Evolutionary conservation across 129 eudicot species (phyloP).

Genomic region (Centaurea solstitialis): DNA sequence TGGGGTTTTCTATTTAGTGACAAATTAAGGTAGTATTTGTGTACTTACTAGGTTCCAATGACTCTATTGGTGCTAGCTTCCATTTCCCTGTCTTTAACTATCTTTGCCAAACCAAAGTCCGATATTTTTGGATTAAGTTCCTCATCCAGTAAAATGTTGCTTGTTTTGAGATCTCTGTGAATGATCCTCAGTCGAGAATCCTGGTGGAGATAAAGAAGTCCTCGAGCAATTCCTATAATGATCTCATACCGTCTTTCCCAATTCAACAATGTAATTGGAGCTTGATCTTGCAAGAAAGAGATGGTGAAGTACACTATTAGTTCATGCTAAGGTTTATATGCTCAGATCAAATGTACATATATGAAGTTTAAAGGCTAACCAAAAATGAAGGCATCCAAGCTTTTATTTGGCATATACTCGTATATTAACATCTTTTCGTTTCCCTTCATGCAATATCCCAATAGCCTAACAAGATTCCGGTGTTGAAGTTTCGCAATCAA

Average conservation of each 20-base stretch:
- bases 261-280: background rate
- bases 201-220: constrained; percentile 42
- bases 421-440: constrained; percentile 37
- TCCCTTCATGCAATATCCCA: constrained; percentile 37
- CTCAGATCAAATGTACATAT: background rate
- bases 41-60: constrained; percentile 37
- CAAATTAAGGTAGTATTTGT: background rate
- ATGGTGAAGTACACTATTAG: background rate
- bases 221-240: constrained; percentile 39
- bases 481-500: constrained; percentile 43
- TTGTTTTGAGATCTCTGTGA: constrained; percentile 37
- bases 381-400: constrained; percentile 41
- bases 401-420: constrained; percentile 37
- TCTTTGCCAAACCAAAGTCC: constrained; percentile 36
- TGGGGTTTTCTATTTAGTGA: background rate
- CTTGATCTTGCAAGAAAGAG: constrained; percentile 16
- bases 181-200: constrained; percentile 39
- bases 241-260: constrained; percentile 34
- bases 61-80: constrained; percentile 31
- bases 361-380: constrained; percentile 22
- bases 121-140: constrained; percentile 33
- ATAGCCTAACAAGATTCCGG: constrained; percentile 18
- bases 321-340: background rate
- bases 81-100: constrained; percentile 12
- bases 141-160: constrained; percentile 29